Evolutionary conservation across 805 yeast species (phyloP).

Genomic region (Kodamaea nitidulidarum): DNA sequence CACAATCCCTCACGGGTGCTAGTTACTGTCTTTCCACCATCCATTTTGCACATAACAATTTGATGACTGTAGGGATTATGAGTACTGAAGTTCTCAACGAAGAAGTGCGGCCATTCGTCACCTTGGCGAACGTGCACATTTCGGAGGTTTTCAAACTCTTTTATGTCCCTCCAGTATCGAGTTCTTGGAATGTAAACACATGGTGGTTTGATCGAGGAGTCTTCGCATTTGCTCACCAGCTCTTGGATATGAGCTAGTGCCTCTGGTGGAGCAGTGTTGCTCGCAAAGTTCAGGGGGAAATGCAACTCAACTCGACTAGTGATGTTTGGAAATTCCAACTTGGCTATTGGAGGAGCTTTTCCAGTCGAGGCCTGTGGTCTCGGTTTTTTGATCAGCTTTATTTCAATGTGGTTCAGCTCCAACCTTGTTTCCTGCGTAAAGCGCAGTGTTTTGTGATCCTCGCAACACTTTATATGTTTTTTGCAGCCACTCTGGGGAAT

Average conservation of each 20-base stretch:
- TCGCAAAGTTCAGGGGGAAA: slow-evolving; percentile 9
- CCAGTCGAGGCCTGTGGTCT: slow-evolving; percentile 1
- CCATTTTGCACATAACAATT: slow-evolving; percentile 4
- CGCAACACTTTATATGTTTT: neutral
- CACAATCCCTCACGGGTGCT: slow-evolving; percentile 31
- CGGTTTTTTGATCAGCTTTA: neutral
- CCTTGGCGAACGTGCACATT: neutral
- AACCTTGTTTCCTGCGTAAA: neutral
- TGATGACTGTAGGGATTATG: slow-evolving; percentile 7
- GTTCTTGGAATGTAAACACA: slow-evolving; percentile 8
- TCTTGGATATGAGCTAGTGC: slow-evolving; percentile 1
- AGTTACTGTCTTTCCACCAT: neutral
- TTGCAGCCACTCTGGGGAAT: neutral
- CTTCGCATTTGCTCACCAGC: slow-evolving; percentile 1
- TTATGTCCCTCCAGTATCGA: slow-evolving; percentile 4
- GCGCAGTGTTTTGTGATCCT: neutral
- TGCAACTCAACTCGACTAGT: neutral
- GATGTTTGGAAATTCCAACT: neutral
- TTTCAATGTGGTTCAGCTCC: neutral
- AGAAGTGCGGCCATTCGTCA: slow-evolving; percentile 1
- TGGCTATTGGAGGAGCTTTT: neutral
- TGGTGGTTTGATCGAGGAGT: slow-evolving; percentile 3
- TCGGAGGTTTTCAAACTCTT: neutral
- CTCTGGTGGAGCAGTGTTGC: neutral
- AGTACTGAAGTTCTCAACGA: neutral